Conservation (phyloP, 2,329 filamentous ascomycete species). For the Diplodia intermedia region DNA sequence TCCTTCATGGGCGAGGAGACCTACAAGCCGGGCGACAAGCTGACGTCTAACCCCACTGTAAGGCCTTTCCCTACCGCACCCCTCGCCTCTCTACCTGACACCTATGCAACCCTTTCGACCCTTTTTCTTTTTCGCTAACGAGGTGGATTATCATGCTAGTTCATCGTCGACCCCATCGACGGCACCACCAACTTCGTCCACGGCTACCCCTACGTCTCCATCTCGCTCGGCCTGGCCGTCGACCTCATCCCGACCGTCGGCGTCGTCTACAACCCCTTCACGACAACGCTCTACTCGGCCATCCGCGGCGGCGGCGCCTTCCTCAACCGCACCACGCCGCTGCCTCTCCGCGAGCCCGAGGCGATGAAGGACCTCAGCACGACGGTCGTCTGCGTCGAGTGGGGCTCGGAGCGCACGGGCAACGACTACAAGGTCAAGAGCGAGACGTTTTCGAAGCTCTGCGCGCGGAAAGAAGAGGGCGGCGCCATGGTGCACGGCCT, state of each 20-base stretch:
- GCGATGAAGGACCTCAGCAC: constrained; percentile 66
- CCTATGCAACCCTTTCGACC: neutral
- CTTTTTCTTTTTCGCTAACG: neutral
- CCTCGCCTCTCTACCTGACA: neutral
- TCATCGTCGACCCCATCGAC: constrained; percentile 80
- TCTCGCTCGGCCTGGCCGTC: constrained; percentile 76
- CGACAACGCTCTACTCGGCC: constrained; percentile 71
- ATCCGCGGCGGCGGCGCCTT: constrained; percentile 73
- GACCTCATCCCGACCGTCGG: constrained; percentile 66
- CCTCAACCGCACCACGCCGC: constrained; percentile 44
- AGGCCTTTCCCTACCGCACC: neutral
- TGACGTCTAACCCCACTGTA: constrained; percentile 55
- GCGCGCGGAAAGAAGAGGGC: constrained; percentile 63
- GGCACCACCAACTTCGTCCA: constrained; percentile 85
- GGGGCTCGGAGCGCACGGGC: constrained; percentile 72
- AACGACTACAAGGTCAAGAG: constrained; percentile 74
- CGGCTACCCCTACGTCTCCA: constrained; percentile 74
- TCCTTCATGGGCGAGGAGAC: constrained; percentile 74
- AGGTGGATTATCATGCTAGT: neutral
- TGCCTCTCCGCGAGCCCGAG: constrained; percentile 58
- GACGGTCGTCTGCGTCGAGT: constrained; percentile 74
- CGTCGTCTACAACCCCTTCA: constrained; percentile 82
- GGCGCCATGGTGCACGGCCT: constrained; percentile 80
- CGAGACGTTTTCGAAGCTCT: constrained; percentile 65
- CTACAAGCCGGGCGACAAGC: constrained; percentile 68